A percentile compares a stretch with the other conserved stretches of the same genome.
phyloP scores from a whole-genome alignment of 2,329 filamentous ascomycete genomes.

The Stachybotrys chlorohalonatus region DNA sequence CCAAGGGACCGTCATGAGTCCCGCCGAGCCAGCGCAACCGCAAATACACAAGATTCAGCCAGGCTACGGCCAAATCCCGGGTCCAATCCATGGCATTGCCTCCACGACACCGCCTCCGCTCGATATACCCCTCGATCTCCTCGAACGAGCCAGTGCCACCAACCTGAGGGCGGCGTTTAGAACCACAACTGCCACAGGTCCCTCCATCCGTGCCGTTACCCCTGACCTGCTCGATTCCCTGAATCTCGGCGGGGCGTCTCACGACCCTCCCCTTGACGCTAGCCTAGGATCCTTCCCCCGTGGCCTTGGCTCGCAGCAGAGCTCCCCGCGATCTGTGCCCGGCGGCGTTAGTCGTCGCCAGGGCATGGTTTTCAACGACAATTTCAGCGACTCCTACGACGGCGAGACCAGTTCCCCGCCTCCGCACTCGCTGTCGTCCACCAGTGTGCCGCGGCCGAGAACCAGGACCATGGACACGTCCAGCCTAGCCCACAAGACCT shows the following conservation, averaged over 20 bases:
- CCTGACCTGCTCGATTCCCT: slow-evolving; percentile 43
- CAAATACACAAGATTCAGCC: background rate
- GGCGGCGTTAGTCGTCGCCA: slow-evolving; percentile 38
- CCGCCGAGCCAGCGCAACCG: background rate
- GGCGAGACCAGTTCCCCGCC: slow-evolving; percentile 29
- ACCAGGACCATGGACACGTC: slow-evolving; percentile 51
- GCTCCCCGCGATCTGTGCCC: slow-evolving; percentile 21
- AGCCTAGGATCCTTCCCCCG: slow-evolving; percentile 12
- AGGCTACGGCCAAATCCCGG: background rate
- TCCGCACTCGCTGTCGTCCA: slow-evolving; percentile 22
- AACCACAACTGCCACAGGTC: slow-evolving; percentile 19
- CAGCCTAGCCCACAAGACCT: slow-evolving; percentile 35
- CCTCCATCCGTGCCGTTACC: slow-evolving; percentile 56
- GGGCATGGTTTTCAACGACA: slow-evolving; percentile 53
- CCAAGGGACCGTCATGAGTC: background rate
- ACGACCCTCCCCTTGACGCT: slow-evolving; percentile 10
- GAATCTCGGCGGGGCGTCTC: slow-evolving; percentile 9
- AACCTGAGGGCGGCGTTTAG: slow-evolving; percentile 25
- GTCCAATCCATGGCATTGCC: background rate
- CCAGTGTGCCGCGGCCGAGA: slow-evolving; percentile 36
- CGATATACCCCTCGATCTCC: slow-evolving; percentile 17
- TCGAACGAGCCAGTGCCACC: slow-evolving; percentile 25
- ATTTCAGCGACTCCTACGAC: slow-evolving; percentile 41
- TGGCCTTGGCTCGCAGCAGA: slow-evolving; percentile 19
- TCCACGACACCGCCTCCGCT: slow-evolving; percentile 8